A percentile compares a stretch with the other conserved stretches of the same genome.
Evolutionary conservation across 495 filamentous ascomycete genomes (phyloP).

Genomic region (Endocarpon pusillum): DNA sequence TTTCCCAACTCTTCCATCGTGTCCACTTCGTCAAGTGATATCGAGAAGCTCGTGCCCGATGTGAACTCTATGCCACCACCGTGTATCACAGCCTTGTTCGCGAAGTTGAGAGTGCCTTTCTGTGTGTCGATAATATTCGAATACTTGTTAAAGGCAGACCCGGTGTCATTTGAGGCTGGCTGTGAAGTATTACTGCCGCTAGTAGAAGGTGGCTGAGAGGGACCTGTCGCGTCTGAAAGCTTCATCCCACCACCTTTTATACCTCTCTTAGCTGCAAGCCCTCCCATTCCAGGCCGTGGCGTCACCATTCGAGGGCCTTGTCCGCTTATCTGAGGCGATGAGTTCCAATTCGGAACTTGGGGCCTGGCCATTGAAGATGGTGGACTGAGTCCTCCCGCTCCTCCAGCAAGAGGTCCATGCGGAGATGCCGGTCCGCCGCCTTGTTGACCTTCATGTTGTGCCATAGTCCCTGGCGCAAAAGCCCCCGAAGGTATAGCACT

Average conservation of each 20-base stretch:
- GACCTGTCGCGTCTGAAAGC: conserved; percentile 30
- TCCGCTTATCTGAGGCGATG: conserved; percentile 27
- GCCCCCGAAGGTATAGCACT: conserved; percentile 20
- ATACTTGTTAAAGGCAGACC: conserved; percentile 76
- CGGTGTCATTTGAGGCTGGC: conserved; percentile 16
- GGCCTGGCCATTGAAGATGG: conserved; percentile 23
- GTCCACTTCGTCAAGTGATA: conserved; percentile 92
- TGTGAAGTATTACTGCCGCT: conserved; percentile 7
- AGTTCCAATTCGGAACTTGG: conserved; percentile 29
- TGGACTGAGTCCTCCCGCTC: conserved; percentile 23
- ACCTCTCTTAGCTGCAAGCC: conserved; percentile 35
- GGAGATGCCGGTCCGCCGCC: conserved; percentile 9
- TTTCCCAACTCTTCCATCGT: conserved; percentile 91
- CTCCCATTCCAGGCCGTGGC: conserved; percentile 24
- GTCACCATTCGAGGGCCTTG: conserved; percentile 13
- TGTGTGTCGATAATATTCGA: conserved; percentile 83
- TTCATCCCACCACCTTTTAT: conserved; percentile 27
- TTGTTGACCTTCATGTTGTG: conserved; percentile 7
- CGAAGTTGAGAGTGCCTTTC: conserved; percentile 80
- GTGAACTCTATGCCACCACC: conserved; percentile 83
- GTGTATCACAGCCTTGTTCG: conserved; percentile 79
- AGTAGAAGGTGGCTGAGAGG: conserved; percentile 10
- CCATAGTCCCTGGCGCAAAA: conserved; percentile 6
- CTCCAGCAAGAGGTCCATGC: conserved; percentile 18
- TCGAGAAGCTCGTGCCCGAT: conserved; percentile 74